Evolutionary conservation across 2,329 filamentous ascomycete species (phyloP), one percentile per base, ranked within the genome.

Genomic region (Pseudogymnoascus sp.): DNA sequence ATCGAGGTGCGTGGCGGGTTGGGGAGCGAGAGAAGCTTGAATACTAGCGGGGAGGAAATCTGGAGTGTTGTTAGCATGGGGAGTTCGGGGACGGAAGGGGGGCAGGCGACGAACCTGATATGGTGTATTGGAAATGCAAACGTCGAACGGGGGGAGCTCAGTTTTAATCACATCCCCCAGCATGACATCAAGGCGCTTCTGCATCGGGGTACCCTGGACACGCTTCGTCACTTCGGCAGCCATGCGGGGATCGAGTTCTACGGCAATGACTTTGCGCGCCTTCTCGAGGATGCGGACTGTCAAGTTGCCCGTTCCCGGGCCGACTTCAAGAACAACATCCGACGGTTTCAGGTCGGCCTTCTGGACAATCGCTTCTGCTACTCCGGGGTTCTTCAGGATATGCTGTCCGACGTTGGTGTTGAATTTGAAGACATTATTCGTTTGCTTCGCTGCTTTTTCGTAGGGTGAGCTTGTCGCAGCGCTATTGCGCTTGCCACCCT

Each of bases 231-330:
- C 83, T 77, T 97, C 94, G 64, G 93, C 93, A 14, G 91, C 92
- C 94, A 97, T 97, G 72, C 94, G 83, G 19, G 94, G 92, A 77
- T 99, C 94, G 74, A 97, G 83, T 78, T 99, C 94, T 60, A 97
- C 90, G 3, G 90, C 90, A 60, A 92, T 90, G 58, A 81, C 78
- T 65, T 90, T 90, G 75, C 92, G 92, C 21, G 91, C 91, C 66
- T 91, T 89, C 70, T 94, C 90, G 26, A 97, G 79, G 65, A 97
- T 97, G 64, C 91, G 84, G 26, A 94, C 88, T 0, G 93, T 97
- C 69, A 97, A 75, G 74, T 94, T 95, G 66, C 92, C 91, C 0
- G 90, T 93, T 71, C 92, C 92, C 5, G 92, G 91, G 68, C 93
- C 92, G 66, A 96, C 89, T 81, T 97, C 93, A 21, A 97, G 86